These are phyloP conservation scores for Diaporthe vaccinii DNA, from an alignment of 2,329 filamentous ascomycete genomes.

Conservation along the genomic window DNA sequence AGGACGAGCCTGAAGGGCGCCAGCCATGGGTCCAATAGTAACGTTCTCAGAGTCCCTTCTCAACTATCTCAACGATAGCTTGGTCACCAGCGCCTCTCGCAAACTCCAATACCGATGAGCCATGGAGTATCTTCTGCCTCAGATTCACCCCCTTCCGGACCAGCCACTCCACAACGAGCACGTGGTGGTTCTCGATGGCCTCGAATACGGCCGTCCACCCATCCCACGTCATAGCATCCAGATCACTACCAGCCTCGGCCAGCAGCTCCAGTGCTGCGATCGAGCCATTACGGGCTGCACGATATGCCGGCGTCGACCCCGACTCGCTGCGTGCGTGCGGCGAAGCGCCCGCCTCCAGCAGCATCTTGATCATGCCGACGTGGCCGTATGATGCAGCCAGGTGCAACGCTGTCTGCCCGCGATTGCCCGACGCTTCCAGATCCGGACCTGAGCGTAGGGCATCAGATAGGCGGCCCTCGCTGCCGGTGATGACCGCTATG, in stretches of 20 bases:
- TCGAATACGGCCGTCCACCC: background rate
- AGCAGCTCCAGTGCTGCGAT: background rate
- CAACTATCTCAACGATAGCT: background rate
- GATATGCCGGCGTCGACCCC: background rate
- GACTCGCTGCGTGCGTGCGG: background rate
- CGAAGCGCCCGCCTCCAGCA: background rate
- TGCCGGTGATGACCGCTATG: background rate
- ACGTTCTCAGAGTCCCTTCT: background rate
- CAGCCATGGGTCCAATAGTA: background rate
- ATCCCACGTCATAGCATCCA: background rate
- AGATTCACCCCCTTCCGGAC: background rate
- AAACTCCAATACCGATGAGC: background rate
- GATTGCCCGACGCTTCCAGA: constrained; percentile 1
- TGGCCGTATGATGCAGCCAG: background rate
- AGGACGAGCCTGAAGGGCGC: background rate
- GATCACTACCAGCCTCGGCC: background rate
- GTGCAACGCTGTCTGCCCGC: background rate
- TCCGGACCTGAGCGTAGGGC: background rate
- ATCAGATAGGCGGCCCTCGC: background rate
- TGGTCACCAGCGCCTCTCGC: background rate
- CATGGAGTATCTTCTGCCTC: background rate
- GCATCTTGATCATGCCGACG: constrained; percentile 3
- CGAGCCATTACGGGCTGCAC: background rate
- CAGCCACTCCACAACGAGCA: constrained; percentile 2
- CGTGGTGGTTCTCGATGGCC: constrained; percentile 3